phyloP scores from a whole-genome alignment of 768 basidiomycete genomes.

The Steccherinum ochraceum region DNA sequence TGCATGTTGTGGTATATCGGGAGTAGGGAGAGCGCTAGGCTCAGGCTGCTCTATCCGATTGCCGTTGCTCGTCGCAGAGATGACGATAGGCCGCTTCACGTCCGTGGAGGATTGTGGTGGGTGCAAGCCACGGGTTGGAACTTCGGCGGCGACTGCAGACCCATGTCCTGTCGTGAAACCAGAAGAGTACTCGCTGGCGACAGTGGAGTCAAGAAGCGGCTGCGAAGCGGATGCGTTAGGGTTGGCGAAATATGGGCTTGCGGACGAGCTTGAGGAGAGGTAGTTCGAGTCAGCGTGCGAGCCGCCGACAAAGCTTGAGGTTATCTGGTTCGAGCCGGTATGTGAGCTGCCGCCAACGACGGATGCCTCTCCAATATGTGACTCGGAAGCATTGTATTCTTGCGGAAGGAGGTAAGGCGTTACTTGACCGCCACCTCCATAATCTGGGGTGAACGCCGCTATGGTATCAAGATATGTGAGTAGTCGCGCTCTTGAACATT shows the following conservation, averaged over 20 bases:
- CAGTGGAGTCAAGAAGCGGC: neutral
- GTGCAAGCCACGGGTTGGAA: neutral
- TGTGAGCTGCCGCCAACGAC: conserved; percentile 1
- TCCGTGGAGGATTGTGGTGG: neutral
- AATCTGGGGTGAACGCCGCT: neutral
- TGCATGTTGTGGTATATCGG: conserved; percentile 1
- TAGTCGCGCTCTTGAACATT: neutral
- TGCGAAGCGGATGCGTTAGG: neutral
- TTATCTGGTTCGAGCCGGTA: neutral
- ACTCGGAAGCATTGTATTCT: conserved; percentile 5
- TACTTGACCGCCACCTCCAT: conserved; percentile 4
- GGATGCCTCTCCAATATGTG: neutral
- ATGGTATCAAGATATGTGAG: neutral
- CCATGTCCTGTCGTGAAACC: neutral
- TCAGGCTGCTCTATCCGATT: neutral
- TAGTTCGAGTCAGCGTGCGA: neutral
- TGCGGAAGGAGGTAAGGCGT: conserved; percentile 9
- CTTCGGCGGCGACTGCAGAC: neutral
- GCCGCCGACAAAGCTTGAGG: conserved; percentile 2
- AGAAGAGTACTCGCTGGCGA: conserved; percentile 1
- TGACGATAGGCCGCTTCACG: neutral
- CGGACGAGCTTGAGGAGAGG: neutral
- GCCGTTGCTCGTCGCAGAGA: neutral
- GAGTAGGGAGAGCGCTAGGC: neutral
- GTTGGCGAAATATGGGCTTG: neutral